Evolutionary conservation across 2,329 filamentous ascomycete genomes (phyloP).

Genomic region (Xylaria digitata): DNA sequence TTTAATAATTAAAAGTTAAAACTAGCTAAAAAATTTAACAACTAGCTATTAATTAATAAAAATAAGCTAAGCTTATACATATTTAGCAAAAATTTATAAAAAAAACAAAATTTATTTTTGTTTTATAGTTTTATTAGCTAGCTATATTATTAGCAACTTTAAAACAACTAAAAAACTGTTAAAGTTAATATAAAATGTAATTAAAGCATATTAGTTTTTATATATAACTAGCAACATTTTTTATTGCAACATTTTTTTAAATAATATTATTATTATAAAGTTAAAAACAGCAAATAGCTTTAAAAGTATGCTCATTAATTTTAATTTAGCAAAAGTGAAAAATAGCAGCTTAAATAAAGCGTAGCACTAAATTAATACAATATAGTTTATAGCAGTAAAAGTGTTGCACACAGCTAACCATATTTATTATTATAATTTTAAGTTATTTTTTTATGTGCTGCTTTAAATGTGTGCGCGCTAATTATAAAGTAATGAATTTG

Average conservation of each 20-base stretch:
- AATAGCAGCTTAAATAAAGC: conserved; percentile 4
- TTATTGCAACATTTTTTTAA: conserved; percentile 33
- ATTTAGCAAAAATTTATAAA: too few species aligned
- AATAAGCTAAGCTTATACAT: too few species aligned
- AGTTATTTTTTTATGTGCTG: conserved; percentile 39
- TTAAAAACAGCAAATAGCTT: conserved; percentile 6
- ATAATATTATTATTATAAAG: conserved; percentile 35
- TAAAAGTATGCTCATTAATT: conserved; percentile 36
- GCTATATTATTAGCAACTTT: conserved; percentile 9
- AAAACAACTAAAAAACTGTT: conserved; percentile 20
- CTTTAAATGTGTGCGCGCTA: conserved; percentile 27
- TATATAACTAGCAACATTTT: conserved; percentile 30
- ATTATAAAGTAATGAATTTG: too few species aligned
- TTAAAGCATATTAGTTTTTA: conserved; percentile 35
- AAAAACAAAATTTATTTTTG: conserved; percentile 21
- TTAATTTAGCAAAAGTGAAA: conserved; percentile 30
- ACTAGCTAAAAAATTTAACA: too few species aligned
- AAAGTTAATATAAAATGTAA: conserved; percentile 26
- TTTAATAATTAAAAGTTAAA: too few species aligned
- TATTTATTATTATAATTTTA: conserved; percentile 36
- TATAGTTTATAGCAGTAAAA: conserved; percentile 36
- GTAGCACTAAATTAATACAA: background rate
- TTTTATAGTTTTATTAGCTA: conserved; percentile 5
- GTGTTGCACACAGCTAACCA: conserved; percentile 32
- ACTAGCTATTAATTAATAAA: too few species aligned